Evolutionary conservation across 2,329 filamentous ascomycete species (phyloP), one percentile per base, ranked within the genome.

Genomic region (Trichoderma brevicompactum): DNA sequence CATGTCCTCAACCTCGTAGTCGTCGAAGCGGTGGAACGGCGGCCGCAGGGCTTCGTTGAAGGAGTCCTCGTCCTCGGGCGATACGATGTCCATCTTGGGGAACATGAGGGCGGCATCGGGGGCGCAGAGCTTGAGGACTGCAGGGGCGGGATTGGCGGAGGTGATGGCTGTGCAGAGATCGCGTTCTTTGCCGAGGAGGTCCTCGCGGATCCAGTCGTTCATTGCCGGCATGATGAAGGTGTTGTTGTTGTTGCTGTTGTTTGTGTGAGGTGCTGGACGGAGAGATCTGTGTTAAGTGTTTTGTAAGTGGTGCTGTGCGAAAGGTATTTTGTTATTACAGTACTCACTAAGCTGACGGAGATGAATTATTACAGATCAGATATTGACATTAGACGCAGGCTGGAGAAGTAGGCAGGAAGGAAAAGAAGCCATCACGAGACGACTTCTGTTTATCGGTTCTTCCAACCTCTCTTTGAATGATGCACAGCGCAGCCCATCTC

Each of bases 161-260:
- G 65, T 66, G 40, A 66, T 55, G 36, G 65, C 65, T 8, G 65
- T 65, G 48, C 65, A 66, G 53, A 66, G 65, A 19, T 62, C 60
- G 48, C 49, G 48, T 48, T 66, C 65, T 38, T 65, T 66, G 65
- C 53, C 41, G 54, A 54, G 7, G 54, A 66, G 65, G 53, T 66
- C 65, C 5, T 66, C 65, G 61, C 65, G 65, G 19, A 66, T 52
- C 40, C 65, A 61, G 36, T 66, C 65, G 61, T 66, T 46, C 60
- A 66, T 65, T 48, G 48, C 44, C 9, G 65, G 65, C 65, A 66
- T 66, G 40, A 9, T 62, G 49, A 19, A 12, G n/a, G 41, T 17
- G 23, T 59, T 36, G 34, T 50, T 34, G 15, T 10, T 8, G 40
- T 48, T 50, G 41, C 2, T 60, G 17, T 17, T 28, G 7, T 50